These are phyloP conservation scores for Croton setiger DNA, from an alignment of 441 rosid species.

Conservation along the genomic window DNA sequence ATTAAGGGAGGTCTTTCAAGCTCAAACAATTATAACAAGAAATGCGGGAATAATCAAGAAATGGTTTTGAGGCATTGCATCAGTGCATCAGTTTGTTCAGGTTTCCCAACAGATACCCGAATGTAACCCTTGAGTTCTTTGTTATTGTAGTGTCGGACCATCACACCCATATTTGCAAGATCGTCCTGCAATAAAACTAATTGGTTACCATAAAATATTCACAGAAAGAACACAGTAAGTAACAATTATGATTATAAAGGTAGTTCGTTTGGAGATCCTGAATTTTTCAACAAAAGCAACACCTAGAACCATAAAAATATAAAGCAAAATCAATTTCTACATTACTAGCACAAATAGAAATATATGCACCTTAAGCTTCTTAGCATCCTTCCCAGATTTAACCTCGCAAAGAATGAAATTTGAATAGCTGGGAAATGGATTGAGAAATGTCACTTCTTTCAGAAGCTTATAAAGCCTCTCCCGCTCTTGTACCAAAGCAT, in stretches of 20 bases:
- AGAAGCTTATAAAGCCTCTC: constrained; percentile 67
- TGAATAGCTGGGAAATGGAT: constrained; percentile 76
- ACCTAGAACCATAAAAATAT: not conserved
- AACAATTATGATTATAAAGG: not conserved
- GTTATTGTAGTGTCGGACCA: constrained; percentile 88
- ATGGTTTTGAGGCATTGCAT: constrained; percentile 52
- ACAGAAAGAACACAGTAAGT: not conserved
- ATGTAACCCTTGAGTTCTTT: constrained; percentile 70
- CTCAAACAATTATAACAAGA: too few relatives aligned
- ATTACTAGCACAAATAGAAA: not conserved
- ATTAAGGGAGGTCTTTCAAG: too few relatives aligned
- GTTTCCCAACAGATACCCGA: constrained; percentile 81
- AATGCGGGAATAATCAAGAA: constrained; percentile 28
- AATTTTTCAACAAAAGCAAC: not conserved
- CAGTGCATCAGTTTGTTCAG: constrained; percentile 72
- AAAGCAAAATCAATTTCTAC: not conserved
- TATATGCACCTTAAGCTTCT: constrained; percentile 64
- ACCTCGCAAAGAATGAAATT: constrained; percentile 91
- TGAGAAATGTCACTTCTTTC: constrained; percentile 69
- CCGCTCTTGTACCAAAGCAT: constrained; percentile 66
- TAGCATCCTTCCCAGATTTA: constrained; percentile 73
- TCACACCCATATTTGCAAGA: constrained; percentile 79
- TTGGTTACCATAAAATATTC: not conserved
- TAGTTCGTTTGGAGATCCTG: not conserved
- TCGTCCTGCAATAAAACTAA: constrained; percentile 52